phyloP scores from a whole-genome alignment of 1,284 basidiomycete genomes.

The Ceratobasidium sp. region DNA sequence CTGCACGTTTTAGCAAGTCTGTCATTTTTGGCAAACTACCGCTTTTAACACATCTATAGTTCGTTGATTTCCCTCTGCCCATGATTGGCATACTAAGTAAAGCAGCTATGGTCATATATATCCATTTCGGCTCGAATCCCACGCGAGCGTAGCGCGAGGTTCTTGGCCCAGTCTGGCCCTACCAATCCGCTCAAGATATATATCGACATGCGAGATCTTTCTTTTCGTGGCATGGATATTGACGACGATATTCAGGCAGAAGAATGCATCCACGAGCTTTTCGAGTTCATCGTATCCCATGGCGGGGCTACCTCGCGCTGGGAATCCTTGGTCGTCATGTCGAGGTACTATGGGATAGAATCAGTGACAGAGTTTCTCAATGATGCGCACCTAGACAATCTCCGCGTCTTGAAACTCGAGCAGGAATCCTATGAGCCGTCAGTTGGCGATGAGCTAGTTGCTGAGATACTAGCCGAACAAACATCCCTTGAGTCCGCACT shows the following conservation, averaged over 20 bases:
- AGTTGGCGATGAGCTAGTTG: neutral
- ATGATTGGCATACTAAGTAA: neutral
- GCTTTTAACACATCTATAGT: conserved; percentile 1
- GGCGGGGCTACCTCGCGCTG: too few relatives aligned
- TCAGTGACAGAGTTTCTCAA: conserved; percentile 4
- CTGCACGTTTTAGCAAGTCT: neutral
- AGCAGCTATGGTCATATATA: conserved; percentile 1
- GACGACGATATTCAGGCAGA: too few relatives aligned
- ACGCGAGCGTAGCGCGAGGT: neutral
- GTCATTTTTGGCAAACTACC: neutral
- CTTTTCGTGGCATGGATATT: too few relatives aligned
- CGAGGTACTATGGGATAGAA: neutral
- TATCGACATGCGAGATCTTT: neutral
- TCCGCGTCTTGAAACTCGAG: neutral
- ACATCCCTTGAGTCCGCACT: neutral
- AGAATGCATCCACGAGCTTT: too few relatives aligned
- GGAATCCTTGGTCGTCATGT: neutral
- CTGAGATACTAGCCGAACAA: neutral
- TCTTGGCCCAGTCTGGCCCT: neutral
- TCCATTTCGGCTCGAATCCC: neutral
- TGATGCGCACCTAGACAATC: neutral
- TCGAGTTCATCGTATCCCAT: too few relatives aligned
- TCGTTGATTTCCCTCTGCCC: neutral
- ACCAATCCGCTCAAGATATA: neutral
- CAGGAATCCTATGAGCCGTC: neutral